phyloP scores from a whole-genome alignment of 257 asterid species.

The Fraxinus cuspidata region DNA sequence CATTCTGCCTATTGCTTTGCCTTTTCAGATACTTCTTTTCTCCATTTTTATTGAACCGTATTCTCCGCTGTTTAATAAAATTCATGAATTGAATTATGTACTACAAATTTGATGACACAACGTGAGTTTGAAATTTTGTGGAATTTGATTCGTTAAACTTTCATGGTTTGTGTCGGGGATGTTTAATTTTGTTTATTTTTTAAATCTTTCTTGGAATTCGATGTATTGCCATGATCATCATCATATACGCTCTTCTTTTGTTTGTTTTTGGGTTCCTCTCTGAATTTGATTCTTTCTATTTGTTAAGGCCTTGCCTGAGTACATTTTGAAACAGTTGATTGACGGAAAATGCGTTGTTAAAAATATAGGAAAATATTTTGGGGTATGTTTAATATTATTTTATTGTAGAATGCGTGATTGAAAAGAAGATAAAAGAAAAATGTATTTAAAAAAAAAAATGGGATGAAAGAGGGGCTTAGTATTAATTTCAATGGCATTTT shows the following conservation, averaged over 20 bases:
- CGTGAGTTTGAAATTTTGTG: conserved; percentile 25
- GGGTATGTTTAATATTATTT: too few species aligned
- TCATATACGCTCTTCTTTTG: background rate
- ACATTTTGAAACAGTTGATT: too few species aligned
- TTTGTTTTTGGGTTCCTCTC: background rate
- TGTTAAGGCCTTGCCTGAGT: background rate
- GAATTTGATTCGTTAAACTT: conserved; percentile 26
- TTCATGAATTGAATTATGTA: conserved; percentile 21
- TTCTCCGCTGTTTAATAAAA: background rate
- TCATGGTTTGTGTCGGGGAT: conserved; percentile 34
- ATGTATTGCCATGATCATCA: conserved; percentile 28
- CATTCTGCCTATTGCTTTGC: conserved; percentile 37
- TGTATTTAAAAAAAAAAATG: too few species aligned
- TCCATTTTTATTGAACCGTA: conserved; percentile 14
- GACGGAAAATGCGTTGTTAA: too few species aligned
- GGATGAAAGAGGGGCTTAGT: background rate
- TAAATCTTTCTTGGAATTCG: conserved; percentile 9
- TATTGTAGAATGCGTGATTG: too few species aligned
- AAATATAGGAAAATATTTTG: too few species aligned
- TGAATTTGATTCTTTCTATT: background rate
- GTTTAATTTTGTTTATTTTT: conserved; percentile 20
- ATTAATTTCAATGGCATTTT: background rate
- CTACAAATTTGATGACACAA: conserved; percentile 25
- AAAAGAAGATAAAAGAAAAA: too few species aligned
- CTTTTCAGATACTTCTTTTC: background rate